A percentile compares a stretch with the other conserved stretches of the same genome.
These are phyloP conservation scores for Chalaropsis thielavioides DNA, from an alignment of 2,329 filamentous ascomycete genomes.

Conservation along the genomic window DNA sequence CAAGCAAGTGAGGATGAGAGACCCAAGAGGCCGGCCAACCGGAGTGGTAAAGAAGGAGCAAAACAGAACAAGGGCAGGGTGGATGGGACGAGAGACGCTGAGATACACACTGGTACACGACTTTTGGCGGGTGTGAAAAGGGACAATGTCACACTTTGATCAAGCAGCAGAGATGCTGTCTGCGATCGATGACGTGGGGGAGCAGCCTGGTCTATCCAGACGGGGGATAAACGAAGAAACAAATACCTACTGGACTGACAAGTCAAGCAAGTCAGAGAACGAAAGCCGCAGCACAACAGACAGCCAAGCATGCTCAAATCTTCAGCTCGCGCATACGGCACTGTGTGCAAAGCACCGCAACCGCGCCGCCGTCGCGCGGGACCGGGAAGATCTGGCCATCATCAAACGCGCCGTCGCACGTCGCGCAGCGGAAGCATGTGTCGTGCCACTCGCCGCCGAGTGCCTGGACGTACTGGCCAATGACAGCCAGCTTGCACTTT, in stretches of 20 bases:
- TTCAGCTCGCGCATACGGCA: constrained; percentile 49
- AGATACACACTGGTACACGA: neutral
- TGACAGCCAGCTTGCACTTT: constrained; percentile 69
- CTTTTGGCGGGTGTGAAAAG: neutral
- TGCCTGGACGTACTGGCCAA: constrained; percentile 80
- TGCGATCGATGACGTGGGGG: neutral
- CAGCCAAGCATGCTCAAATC: constrained; percentile 23
- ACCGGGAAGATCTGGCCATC: constrained; percentile 53
- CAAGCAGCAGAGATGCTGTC: neutral
- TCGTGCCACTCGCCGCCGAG: constrained; percentile 90
- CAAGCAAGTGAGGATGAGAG: constrained; percentile 8
- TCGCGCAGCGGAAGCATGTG: constrained; percentile 70
- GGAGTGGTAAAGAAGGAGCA: neutral
- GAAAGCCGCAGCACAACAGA: neutral
- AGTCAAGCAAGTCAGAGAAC: neutral
- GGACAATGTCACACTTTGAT: neutral
- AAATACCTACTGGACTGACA: constrained; percentile 3
- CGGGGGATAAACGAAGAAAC: neutral
- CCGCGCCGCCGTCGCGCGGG: constrained; percentile 30
- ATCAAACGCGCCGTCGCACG: constrained; percentile 44
- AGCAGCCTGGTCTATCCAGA: neutral
- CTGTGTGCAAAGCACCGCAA: constrained; percentile 43
- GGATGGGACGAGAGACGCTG: neutral
- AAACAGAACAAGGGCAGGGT: neutral
- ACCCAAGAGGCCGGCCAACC: neutral